Base-by-base conservation (phyloP, 768 basidiomycete species). In the Podaxis mareebaensis region DNA sequence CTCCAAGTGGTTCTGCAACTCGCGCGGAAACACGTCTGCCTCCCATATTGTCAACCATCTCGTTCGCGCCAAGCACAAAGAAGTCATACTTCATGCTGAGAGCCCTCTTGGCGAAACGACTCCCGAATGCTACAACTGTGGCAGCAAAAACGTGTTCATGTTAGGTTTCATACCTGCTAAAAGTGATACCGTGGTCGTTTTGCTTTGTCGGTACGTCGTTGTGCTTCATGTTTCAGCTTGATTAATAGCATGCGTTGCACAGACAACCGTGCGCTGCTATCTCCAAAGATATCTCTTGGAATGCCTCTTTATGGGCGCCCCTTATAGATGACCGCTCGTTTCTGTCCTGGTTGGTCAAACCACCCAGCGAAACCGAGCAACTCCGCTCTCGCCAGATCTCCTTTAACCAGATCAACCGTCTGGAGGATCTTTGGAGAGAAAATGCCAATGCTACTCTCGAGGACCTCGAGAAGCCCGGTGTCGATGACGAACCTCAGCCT, bases 41-140 rank as follows among this genome's bases (percentile, higher is more conserved):
- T 99, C 96, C 1, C 97, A 99, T 74, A 99, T 99, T 69, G 96
- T 99, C 67, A 98, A 98, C 75, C 97, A 99, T 78, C 86, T 99
- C 64, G 97, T 99, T 54, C 94, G 96, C 71, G 96, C 97, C 33
- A 98, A 98, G 78, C 97, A 99, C 79, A 98, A 98, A 79, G 97
- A 99, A 73, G 96, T 99, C 65, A 93, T 96, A 65, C 78, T 99
- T 33, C 97, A 99, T 71, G 91, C 92, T 56, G 96, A 99, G 70
- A 91, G 92, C 63, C 94, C 96, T 2, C 82, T 99, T 3, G 97
- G 97, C 1, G 97, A 99, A 77, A 99, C 97, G 1, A 92, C 93
- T 0, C 97, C 97, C 0, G 97, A 99, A 78, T 99, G 97, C 75
- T 99, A 99, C 81, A 96, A 95, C 71, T 99, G 97, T 72, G 97